Percentiles rank a stretch among this genome's conserved stretches.
Conservation (phyloP, 2,329 filamentous ascomycete species). For the Fusarium sarcochroum region DNA sequence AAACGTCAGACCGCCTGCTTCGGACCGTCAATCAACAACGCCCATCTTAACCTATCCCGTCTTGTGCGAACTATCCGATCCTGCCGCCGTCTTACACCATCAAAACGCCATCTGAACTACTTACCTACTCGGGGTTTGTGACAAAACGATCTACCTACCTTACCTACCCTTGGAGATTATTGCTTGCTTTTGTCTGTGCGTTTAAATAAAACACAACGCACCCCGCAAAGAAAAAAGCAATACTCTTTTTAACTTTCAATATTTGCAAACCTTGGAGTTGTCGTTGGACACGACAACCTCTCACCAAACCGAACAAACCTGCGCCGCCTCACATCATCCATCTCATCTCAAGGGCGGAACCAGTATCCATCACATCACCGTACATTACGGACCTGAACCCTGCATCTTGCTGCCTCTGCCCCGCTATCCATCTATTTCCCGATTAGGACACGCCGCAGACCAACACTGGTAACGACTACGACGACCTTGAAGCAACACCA, state of each 20-base stretch:
- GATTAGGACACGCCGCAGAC: conserved; percentile 22
- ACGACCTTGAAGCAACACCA: conserved; percentile 17
- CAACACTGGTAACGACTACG: conserved; percentile 2
- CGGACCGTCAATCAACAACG: conserved; percentile 28
- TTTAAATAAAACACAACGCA: conserved; percentile 31
- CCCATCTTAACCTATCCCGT: conserved; percentile 33
- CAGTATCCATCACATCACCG: conserved; percentile 36
- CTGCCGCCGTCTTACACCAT: conserved; percentile 36
- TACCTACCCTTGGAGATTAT: conserved; percentile 1
- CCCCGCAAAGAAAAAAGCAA: conserved; percentile 14
- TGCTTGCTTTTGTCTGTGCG: conserved; percentile 20
- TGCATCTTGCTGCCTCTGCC: conserved; percentile 36
- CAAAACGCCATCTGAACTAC: conserved; percentile 13
- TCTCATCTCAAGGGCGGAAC: conserved; percentile 27
- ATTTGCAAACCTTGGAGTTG: not conserved
- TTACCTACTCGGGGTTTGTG: not conserved
- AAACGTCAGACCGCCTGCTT: conserved; percentile 48
- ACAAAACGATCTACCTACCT: too few relatives aligned
- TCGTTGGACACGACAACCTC: not conserved
- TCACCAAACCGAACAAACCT: not conserved
- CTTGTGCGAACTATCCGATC: conserved; percentile 31
- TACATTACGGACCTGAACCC: conserved; percentile 42
- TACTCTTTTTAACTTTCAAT: not conserved
- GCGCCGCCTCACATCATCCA: conserved; percentile 33
- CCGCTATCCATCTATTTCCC: conserved; percentile 31